Percentiles rank a stretch among this genome's conserved stretches.
phyloP scores from a whole-genome alignment of 139 green algal genomes.

The Chlorella sorokiniana region DNA sequence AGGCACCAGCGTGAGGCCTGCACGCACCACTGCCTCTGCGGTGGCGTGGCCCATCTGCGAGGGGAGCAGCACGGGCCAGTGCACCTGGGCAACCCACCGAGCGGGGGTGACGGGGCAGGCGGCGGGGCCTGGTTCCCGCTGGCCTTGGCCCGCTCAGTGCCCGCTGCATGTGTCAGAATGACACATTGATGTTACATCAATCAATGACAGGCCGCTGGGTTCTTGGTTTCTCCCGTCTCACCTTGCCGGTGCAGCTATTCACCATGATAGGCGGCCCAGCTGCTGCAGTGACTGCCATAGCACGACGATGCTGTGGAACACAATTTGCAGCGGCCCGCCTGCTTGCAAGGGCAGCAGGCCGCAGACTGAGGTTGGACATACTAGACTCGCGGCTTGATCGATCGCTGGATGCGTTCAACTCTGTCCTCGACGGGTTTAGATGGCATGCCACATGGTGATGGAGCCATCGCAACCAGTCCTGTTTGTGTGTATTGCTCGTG shows the following conservation, averaged over 20 bases:
- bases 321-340: background rate
- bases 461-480: too few relatives aligned
- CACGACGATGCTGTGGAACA: background rate
- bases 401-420: background rate
- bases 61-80: background rate
- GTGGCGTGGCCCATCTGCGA: slow-evolving; percentile 86
- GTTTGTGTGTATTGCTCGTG: too few relatives aligned
- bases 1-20: slow-evolving; percentile 80
- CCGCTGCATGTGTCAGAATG: too few relatives aligned
- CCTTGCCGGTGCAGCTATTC: slow-evolving; percentile 88
- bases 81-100: too few relatives aligned
- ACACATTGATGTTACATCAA: too few relatives aligned
- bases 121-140: too few relatives aligned
- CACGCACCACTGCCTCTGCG: slow-evolving; percentile 79
- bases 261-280: slow-evolving; percentile 68
- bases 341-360: background rate
- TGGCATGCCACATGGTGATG: background rate
- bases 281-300: slow-evolving; percentile 2
- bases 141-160: too few relatives aligned
- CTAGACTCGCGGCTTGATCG: background rate
- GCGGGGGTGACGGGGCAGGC: background rate
- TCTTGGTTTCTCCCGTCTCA: too few relatives aligned
- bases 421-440: background rate
- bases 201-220: background rate
- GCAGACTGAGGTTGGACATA: background rate